phyloP scores from a whole-genome alignment of 2,329 filamentous ascomycete genomes.

The Fusarium sp. region DNA sequence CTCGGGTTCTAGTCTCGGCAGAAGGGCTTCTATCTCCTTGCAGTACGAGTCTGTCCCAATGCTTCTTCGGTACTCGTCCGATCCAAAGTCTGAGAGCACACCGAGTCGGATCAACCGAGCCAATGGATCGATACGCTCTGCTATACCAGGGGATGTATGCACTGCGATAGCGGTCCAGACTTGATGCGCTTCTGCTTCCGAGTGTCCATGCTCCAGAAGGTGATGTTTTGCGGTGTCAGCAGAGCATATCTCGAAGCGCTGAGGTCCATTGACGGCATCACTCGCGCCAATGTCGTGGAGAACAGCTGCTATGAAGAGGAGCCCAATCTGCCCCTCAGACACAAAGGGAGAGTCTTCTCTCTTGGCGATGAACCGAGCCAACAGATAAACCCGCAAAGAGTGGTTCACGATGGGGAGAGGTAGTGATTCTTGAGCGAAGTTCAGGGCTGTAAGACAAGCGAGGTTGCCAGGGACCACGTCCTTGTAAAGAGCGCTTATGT shows the following conservation, averaged over 20 bases:
- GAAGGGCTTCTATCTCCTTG: constrained; percentile 36
- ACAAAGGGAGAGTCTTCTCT: constrained; percentile 32
- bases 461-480: constrained; percentile 25
- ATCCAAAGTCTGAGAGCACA: constrained; percentile 50
- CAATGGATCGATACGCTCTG: constrained; percentile 52
- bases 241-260: constrained; percentile 54
- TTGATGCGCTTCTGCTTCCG: constrained; percentile 44
- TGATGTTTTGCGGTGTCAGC: constrained; percentile 48
- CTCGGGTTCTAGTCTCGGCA: constrained; percentile 46
- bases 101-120: constrained; percentile 49
- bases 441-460: constrained; percentile 34
- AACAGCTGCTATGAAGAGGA: constrained; percentile 52
- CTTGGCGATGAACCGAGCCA: constrained; percentile 41
- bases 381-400: constrained; percentile 47
- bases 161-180: constrained; percentile 53
- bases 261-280: constrained; percentile 43
- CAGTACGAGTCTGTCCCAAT: constrained; percentile 14
- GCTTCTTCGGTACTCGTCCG: constrained; percentile 20
- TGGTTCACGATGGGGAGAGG: constrained; percentile 48
- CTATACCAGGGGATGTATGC: constrained; percentile 52
- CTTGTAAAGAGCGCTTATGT: constrained; percentile 1
- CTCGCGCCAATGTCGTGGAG: constrained; percentile 53
- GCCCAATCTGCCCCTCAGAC: constrained; percentile 7
- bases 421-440: constrained; percentile 32
- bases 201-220: constrained; percentile 43